Evolutionary conservation across 2,329 filamentous ascomycete genomes (phyloP).

Genomic region (Helicocarpus griseus): DNA sequence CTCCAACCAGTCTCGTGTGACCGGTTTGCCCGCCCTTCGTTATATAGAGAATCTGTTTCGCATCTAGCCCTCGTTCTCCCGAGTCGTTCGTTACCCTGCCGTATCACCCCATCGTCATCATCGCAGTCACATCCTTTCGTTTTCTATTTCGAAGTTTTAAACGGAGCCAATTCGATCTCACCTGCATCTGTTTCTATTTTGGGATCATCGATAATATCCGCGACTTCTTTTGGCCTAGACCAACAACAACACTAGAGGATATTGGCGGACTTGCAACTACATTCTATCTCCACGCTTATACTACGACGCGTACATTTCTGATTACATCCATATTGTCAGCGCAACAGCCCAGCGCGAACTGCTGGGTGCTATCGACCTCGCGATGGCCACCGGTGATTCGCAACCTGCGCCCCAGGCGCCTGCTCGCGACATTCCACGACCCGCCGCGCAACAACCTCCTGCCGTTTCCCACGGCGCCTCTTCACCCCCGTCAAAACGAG

Average conservation of each 20-base stretch:
- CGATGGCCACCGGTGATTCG: conserved; percentile 1
- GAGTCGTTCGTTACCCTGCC: not conserved
- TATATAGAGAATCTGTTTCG: not conserved
- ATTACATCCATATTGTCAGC: not conserved
- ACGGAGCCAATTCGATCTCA: not conserved
- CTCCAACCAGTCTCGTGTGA: not conserved
- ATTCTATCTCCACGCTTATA: not conserved
- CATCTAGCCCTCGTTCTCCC: not conserved
- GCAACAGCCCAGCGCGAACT: not conserved
- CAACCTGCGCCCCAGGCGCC: not conserved
- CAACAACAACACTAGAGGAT: not conserved
- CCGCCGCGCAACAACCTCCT: conserved; percentile 6
- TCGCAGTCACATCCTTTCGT: not conserved
- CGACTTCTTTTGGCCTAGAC: not conserved
- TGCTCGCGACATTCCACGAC: not conserved
- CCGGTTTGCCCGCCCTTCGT: not conserved
- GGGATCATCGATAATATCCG: not conserved
- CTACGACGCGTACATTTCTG: not conserved
- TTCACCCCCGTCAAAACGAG: conserved; percentile 74
- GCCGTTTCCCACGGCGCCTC: conserved; percentile 42
- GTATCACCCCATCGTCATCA: not conserved
- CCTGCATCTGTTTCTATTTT: not conserved
- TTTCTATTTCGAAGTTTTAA: not conserved
- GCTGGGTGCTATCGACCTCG: not conserved
- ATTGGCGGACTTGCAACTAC: not conserved